Base-by-base conservation (phyloP, 176 grass and related monocot genomes). In the Olyra latifolia region DNA sequence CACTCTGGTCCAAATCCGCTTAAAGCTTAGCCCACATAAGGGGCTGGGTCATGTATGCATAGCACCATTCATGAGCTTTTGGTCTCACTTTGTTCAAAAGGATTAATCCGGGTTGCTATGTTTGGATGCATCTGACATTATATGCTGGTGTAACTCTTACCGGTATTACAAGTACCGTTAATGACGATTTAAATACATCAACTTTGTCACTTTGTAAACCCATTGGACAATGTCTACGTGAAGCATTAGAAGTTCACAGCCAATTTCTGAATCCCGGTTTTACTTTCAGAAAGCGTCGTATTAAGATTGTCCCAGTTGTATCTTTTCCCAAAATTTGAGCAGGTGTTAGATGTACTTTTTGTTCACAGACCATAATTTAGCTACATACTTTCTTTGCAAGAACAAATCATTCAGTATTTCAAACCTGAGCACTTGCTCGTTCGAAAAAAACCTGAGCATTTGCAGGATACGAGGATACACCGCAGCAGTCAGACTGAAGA, bases 331-430 rank as follows among this genome's bases (percentile, higher is more conserved):
- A 66, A 39, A 7, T 66, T 53, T 23, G n/a, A 63, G 28, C 43
- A 38, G 29, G n/a, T 53, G 61, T 16, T 66, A 40, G 4, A 22
- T 14, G 24, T 59, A 27, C 24, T 59, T 12, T 12, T 59, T 28
- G 11, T 29, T 65, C 1, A 78, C 48, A 78, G 35, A 50, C 20
- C 22, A 39, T 11, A 6, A 54, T 27, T 54, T 54, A 2, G 5
- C n/a, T n/a, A n/a, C n/a, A 32, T 27, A 67, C 62, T 30, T 42
- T 66, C 11, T 66, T 79, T 75, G 25, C 47, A 55, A 66, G 20
- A 67, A 56, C 38, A 80, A 66, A 66, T 54, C 30, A 43, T 55
- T 56, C 32, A 20, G n/a, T 25, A 53, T 30, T 43, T 56, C 77
- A 68, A 24, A 28, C n/a, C 28, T 55, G 63, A 41, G 63, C 32